Percentiles rank a stretch among this genome's conserved stretches.
Evolutionary conservation across 345 rosid species (phyloP).

Genomic region (Lepidium sativum): DNA sequence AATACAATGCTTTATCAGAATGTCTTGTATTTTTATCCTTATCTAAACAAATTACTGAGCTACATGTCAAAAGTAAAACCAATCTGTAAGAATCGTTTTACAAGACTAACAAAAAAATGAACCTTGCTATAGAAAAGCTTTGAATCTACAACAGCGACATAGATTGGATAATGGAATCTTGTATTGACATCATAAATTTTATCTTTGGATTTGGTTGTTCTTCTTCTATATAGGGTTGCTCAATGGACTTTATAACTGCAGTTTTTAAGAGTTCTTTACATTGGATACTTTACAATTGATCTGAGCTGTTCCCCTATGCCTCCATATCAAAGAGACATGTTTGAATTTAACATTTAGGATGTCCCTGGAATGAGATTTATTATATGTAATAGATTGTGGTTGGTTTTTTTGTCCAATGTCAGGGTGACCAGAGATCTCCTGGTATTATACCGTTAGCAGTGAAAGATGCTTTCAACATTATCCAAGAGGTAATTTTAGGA

Average conservation of each 20-base stretch:
- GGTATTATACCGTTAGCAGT: slow-evolving; percentile 95
- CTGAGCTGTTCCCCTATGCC: background rate
- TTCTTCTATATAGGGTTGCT: background rate
- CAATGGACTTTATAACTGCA: background rate
- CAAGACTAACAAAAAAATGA: background rate
- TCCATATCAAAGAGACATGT: background rate
- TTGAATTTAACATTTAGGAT: background rate
- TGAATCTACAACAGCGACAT: background rate
- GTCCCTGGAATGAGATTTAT: background rate
- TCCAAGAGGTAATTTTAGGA: slow-evolving; percentile 76
- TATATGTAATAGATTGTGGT: background rate
- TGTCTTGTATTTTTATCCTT: background rate
- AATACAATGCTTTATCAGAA: background rate
- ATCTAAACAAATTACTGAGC: background rate
- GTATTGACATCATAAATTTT: background rate
- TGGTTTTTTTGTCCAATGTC: slow-evolving; percentile 28
- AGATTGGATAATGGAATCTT: background rate
- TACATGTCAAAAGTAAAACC: background rate
- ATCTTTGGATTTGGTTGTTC: background rate
- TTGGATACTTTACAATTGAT: background rate
- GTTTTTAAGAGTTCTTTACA: background rate
- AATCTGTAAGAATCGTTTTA: background rate
- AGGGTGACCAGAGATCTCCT: slow-evolving; percentile 99
- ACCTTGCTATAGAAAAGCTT: background rate
- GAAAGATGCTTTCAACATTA: slow-evolving; percentile 93